Base-by-base conservation (phyloP, 805 yeast species). In the Ogataea nonfermentans region DNA sequence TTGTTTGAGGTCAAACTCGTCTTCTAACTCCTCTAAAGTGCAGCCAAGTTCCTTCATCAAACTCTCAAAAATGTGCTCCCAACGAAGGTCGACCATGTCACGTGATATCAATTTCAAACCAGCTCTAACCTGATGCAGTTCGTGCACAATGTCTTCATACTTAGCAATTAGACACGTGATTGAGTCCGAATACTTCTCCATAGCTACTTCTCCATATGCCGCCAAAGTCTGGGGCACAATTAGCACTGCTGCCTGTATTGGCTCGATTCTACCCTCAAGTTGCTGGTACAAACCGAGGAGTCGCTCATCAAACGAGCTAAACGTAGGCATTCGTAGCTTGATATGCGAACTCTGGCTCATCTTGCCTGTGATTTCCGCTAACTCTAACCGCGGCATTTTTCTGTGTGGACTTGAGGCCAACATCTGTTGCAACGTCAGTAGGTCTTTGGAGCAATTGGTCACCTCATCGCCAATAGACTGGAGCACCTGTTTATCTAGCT, bases 11-110 rank as follows among this genome's bases (percentile, higher is more conserved):
- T 3, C 32, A 9, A 24, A 10, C 29, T 13, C 33, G 32, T 22
- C 55, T 32, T 61, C 62, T 3, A 58, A 38, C 32, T 55, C 60
- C 8, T 47, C 43, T 20, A 59, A 49, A 22, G 59, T 43, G 27
- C 45, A 58, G 1, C 56, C 51, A 4, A 71, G 53, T 44, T 77
- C 77, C 3, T 62, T 55, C 30, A 76, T 63, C 37, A 80, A 53
- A 42, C 66, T 71, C 19, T 61, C 61, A 45, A 80, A 78, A 2
- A 79, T 63, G 16, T 70, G 70, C 46, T 66, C 61, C 86, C 87
- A 81, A 52, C 78, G 68, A 20, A 62, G 55, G 43, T 78, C 81
- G 4, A 81, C 66, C 20, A 73, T 48, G 29, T 74, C 76, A 4
- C 41, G 44, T 48, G 73, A 72, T 44, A 81, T 59, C 6, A 55